Base-by-base conservation (phyloP, 257 asterid genomes). In the Solanum pinnatisectum region DNA sequence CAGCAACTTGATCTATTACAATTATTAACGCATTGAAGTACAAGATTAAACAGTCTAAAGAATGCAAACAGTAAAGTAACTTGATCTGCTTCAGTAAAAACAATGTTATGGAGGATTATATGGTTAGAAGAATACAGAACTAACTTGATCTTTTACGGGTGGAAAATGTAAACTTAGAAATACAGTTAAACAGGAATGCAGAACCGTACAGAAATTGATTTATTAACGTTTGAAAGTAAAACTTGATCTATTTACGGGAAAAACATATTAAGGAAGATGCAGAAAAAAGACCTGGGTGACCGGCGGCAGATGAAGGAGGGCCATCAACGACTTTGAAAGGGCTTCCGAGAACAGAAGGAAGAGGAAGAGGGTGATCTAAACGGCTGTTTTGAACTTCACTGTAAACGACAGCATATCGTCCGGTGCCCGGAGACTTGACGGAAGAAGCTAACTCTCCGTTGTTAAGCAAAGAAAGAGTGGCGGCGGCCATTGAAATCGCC, bases 371-470 rank as follows among this genome's bases (percentile, higher is more conserved):
- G 67, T 93, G 95, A 89, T 94, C 95, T 88, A 97, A 95, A 68
- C 99, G 98, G 94, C 95, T 95, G 90, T 92, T 92, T 91, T 97
- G 99, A 23, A 96, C 98, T 91, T 97, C 98, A 89, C 99, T 95
- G 91, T 96, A 97, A 65, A 91, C 97, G 85, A 96, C 85, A 67
- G 96, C 91, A 33, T 32, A 90, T 78, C 98, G 93, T 11, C 97
- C 94, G 39, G 91, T 86, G 20, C 76, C 84, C n/a, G 89, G 85
- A 84, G 95, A 22, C 87, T 90, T 91, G 2, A 22, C 77, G 36
- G 88, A 84, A 87, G 87, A 84, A 87, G 93, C 84, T 35, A 90
- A 72, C 59, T 87, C 90, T 46, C 88, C 94, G 87, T 90, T 94
- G 36, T 90, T 46, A 30, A 88, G 56, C 60, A 91, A 87, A 2